These are phyloP conservation scores for Dipteronia dyeriana DNA, from an alignment of 345 rosid genomes.

Conservation along the genomic window DNA sequence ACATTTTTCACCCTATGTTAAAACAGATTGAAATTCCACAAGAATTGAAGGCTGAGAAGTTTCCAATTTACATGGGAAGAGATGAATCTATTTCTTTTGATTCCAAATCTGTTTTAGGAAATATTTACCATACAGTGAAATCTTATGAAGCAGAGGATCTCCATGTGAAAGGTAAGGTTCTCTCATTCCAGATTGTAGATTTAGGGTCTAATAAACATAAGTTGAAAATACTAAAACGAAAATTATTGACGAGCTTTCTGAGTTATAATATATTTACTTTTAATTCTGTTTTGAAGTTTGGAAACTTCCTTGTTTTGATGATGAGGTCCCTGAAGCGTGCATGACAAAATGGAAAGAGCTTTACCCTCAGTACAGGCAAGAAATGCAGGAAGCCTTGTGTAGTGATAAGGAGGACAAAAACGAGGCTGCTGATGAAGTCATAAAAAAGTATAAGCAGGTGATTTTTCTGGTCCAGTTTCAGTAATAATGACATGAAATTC, in stretches of 20 bases:
- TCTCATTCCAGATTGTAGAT: not conserved
- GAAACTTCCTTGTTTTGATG: constrained; percentile 53
- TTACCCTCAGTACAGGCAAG: constrained; percentile 44
- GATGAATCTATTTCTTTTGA: constrained; percentile 26
- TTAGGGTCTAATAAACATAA: not conserved
- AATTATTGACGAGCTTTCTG: not conserved
- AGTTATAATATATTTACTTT: not conserved
- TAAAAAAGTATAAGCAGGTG: constrained; percentile 58
- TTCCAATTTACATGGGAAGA: constrained; percentile 66
- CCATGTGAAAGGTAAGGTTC: constrained; percentile 40
- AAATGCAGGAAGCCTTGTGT: constrained; percentile 42
- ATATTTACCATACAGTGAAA: constrained; percentile 51
- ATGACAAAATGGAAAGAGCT: constrained; percentile 34
- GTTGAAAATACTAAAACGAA: not conserved
- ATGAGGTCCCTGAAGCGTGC: constrained; percentile 20
- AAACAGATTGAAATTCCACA: constrained; percentile 53
- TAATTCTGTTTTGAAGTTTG: constrained; percentile 38
- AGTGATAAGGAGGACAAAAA: not conserved
- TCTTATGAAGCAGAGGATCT: constrained; percentile 27
- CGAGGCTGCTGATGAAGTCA: constrained; percentile 35
- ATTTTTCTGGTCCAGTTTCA: not conserved
- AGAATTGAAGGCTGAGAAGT: constrained; percentile 41
- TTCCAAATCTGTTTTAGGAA: constrained; percentile 68
- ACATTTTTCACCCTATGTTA: not conserved
- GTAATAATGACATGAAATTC: not conserved